Conservation (phyloP, 805 yeast genomes). For the Candida chilensis region DNA sequence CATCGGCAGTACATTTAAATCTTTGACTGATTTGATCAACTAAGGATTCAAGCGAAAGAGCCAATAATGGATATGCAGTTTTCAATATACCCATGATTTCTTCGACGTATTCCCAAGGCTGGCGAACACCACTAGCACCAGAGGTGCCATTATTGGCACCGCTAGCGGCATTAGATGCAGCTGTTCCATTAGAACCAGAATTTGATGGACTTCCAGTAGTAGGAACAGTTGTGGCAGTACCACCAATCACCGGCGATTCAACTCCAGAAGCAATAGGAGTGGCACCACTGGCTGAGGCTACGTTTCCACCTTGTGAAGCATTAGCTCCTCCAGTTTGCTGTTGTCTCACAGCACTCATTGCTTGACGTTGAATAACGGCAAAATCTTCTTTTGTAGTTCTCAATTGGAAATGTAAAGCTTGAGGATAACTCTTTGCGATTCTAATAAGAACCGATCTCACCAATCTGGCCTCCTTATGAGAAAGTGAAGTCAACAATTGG, state of each 20-base stretch:
- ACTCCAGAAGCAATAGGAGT: not conserved
- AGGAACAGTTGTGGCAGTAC: slow-evolving; percentile 4
- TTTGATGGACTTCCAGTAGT: slow-evolving; percentile 1
- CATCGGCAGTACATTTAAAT: slow-evolving; percentile 90
- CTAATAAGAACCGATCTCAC: slow-evolving; percentile 83
- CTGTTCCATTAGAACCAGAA: not conserved
- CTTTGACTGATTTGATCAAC: slow-evolving; percentile 94
- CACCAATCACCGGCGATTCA: too few relatives aligned
- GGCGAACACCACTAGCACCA: slow-evolving; percentile 23
- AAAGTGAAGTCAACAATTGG: slow-evolving; percentile 79
- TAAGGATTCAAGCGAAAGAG: slow-evolving; percentile 85
- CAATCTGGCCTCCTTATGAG: slow-evolving; percentile 84
- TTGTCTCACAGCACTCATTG: slow-evolving; percentile 10
- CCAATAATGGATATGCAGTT: slow-evolving; percentile 92
- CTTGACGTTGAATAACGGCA: slow-evolving; percentile 77
- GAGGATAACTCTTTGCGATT: slow-evolving; percentile 95
- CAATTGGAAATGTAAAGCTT: slow-evolving; percentile 92
- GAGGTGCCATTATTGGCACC: slow-evolving; percentile 7
- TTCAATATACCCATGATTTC: slow-evolving; percentile 92
- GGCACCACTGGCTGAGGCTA: slow-evolving; percentile 1
- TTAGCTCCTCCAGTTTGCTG: not conserved
- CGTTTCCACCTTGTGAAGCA: not conserved
- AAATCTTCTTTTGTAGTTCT: slow-evolving; percentile 94
- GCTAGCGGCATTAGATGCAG: slow-evolving; percentile 2
- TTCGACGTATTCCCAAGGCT: slow-evolving; percentile 89